phyloP scores from a whole-genome alignment of 1,139 yeast species.

The Sugiyamaella paludigena region DNA sequence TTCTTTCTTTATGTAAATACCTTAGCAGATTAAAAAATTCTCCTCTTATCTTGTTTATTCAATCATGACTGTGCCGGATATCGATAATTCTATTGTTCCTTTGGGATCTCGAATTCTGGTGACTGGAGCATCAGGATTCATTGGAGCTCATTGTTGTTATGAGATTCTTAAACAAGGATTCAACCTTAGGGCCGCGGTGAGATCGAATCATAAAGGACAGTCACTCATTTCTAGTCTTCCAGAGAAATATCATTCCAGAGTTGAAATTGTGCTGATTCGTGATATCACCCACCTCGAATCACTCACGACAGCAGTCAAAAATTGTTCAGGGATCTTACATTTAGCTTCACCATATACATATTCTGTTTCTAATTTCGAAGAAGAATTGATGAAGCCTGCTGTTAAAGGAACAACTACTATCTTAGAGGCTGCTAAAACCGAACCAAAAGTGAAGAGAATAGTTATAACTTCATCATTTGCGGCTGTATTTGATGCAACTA shows the following conservation, averaged over 20 bases:
- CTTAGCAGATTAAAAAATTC: too few species aligned
- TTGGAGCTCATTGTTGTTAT: slow-evolving; percentile 47
- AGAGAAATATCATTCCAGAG: slow-evolving; percentile 5
- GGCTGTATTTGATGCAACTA: slow-evolving; percentile 32
- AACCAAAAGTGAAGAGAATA: slow-evolving; percentile 49
- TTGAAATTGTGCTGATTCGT: slow-evolving; percentile 47
- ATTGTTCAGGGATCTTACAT: slow-evolving; percentile 47
- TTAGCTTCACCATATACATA: slow-evolving; percentile 41
- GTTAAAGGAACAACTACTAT: slow-evolving; percentile 49
- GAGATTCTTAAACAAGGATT: slow-evolving; percentile 39
- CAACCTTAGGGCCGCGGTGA: slow-evolving; percentile 56
- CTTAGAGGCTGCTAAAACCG: slow-evolving; percentile 44
- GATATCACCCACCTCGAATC: slow-evolving; percentile 50
- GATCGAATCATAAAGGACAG: slow-evolving; percentile 46
- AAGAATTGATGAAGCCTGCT: slow-evolving; percentile 47
- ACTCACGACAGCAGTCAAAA: slow-evolving; percentile 47
- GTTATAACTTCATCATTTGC: slow-evolving; percentile 58
- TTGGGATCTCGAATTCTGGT: slow-evolving; percentile 37
- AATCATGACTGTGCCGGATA: too few species aligned
- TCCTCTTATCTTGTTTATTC: too few species aligned
- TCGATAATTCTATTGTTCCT: too few species aligned
- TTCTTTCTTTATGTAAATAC: too few species aligned
- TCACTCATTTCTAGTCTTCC: too few species aligned
- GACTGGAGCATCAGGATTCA: slow-evolving; percentile 52
- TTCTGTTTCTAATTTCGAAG: slow-evolving; percentile 32